A percentile compares a stretch with the other conserved stretches of the same genome.
Conservation (phyloP, 768 basidiomycete species). For the Lactifluus hygrophoroides region DNA sequence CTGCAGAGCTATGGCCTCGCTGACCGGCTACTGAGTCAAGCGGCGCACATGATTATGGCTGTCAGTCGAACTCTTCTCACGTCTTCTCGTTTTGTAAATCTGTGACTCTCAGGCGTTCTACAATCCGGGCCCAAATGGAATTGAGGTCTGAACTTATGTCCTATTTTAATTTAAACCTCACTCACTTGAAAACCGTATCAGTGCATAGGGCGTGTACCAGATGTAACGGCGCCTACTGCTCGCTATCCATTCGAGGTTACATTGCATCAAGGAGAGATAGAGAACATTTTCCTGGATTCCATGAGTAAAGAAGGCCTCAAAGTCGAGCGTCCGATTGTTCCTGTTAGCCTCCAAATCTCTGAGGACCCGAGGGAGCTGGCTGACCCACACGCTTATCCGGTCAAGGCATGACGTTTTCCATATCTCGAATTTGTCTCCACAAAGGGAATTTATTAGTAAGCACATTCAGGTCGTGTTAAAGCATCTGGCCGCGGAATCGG, state of each 20-base stretch:
- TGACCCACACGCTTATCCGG: constrained; percentile 24
- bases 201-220: constrained; percentile 55
- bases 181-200: constrained; percentile 22
- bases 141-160: constrained; percentile 38
- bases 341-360: constrained; percentile 40
- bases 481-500: constrained; percentile 30
- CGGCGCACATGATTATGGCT: constrained; percentile 60
- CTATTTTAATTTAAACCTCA: too few species aligned
- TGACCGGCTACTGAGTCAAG: constrained; percentile 52
- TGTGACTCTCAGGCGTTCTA: constrained; percentile 55
- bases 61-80: constrained; percentile 32
- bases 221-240: constrained; percentile 52
- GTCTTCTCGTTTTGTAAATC: background rate
- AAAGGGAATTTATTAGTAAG: background rate
- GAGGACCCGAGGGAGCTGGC: constrained; percentile 30
- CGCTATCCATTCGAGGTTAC: constrained; percentile 70
- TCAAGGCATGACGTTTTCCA: constrained; percentile 24
- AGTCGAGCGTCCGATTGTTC: constrained; percentile 44
- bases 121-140: constrained; percentile 50
- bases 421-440: too few species aligned
- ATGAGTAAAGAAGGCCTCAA: constrained; percentile 39
- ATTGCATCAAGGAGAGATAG: constrained; percentile 53
- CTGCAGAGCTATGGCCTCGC: constrained; percentile 69
- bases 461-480: constrained; percentile 41
- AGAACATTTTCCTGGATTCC: constrained; percentile 43